These are phyloP conservation scores for Penicillium coprophilum DNA, from an alignment of 495 filamentous ascomycete species.

Conservation along the genomic window DNA sequence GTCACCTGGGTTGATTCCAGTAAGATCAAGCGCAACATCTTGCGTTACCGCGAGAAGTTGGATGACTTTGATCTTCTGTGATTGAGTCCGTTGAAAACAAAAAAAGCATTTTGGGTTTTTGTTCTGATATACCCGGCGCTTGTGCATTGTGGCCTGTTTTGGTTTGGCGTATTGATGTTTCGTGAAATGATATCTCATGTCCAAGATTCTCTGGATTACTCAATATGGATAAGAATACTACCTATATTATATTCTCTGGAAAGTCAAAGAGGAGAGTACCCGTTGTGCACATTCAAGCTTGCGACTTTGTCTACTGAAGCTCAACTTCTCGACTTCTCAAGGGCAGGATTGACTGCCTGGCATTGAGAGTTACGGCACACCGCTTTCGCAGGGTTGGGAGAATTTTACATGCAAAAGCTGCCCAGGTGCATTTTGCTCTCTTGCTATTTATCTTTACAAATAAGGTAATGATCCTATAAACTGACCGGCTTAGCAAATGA, in stretches of 20 bases:
- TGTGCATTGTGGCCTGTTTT: constrained; percentile 20
- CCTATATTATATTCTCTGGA: neutral
- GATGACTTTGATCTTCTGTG: constrained; percentile 94
- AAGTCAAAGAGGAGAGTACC: neutral
- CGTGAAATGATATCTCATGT: constrained; percentile 8
- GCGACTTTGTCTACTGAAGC: neutral
- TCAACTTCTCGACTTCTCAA: neutral
- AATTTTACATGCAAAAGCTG: too few relatives aligned
- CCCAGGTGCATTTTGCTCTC: too few relatives aligned
- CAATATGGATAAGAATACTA: constrained; percentile 1
- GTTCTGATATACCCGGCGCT: constrained; percentile 34
- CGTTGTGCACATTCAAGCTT: neutral
- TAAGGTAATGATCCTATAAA: too few relatives aligned
- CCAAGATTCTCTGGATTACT: neutral
- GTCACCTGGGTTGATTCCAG: constrained; percentile 95
- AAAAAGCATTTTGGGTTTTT: constrained; percentile 29
- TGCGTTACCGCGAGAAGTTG: constrained; percentile 90
- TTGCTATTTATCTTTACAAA: too few relatives aligned
- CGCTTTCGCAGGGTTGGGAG: neutral
- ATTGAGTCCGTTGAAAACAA: constrained; percentile 16
- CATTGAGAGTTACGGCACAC: neutral
- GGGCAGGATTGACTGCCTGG: neutral
- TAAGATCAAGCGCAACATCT: constrained; percentile 94
- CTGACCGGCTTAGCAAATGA: too few relatives aligned
- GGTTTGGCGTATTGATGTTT: constrained; percentile 21